Evolutionary conservation across 371 early-diverging fungal species (phyloP).

Genomic region (Chytridium lagenaria): DNA sequence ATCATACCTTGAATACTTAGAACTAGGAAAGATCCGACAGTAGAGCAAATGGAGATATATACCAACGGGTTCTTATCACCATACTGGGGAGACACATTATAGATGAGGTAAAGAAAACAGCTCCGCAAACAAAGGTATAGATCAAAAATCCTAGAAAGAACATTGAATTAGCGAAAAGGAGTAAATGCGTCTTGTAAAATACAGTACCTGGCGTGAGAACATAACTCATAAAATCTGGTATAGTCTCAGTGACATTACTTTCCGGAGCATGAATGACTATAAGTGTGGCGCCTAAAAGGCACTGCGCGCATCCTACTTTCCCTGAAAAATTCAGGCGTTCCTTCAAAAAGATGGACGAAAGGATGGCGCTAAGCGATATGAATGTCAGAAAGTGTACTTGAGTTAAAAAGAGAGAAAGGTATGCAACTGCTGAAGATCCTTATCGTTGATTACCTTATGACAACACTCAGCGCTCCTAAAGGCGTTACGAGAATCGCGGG

Average conservation of each 20-base stretch:
- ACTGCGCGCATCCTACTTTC: slow-evolving; percentile 50
- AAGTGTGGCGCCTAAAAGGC: slow-evolving; percentile 53
- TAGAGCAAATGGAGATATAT: slow-evolving; percentile 63
- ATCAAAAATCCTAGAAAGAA: slow-evolving; percentile 85
- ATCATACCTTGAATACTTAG: slow-evolving; percentile 45
- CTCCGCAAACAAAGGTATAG: slow-evolving; percentile 73
- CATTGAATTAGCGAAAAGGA: no score
- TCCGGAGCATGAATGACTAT: slow-evolving; percentile 56
- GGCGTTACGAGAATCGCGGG: slow-evolving; percentile 95
- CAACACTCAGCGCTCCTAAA: slow-evolving; percentile 88
- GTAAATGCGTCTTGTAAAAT: no score
- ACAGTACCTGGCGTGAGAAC: slow-evolving; percentile 42
- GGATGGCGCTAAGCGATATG: slow-evolving; percentile 39
- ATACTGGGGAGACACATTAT: slow-evolving; percentile 73
- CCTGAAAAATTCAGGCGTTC: slow-evolving; percentile 51
- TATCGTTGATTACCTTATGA: slow-evolving; percentile 59
- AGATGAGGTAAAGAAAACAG: slow-evolving; percentile 74
- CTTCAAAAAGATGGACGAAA: slow-evolving; percentile 50
- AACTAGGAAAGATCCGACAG: slow-evolving; percentile 57
- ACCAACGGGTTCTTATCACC: slow-evolving; percentile 79
- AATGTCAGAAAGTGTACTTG: neutral
- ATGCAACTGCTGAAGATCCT: neutral
- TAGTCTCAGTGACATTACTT: slow-evolving; percentile 47
- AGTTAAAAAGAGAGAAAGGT: no score
- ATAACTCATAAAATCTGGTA: slow-evolving; percentile 37